phyloP scores from a whole-genome alignment of 2,329 filamentous ascomycete species.

The Botrytis fabae region DNA sequence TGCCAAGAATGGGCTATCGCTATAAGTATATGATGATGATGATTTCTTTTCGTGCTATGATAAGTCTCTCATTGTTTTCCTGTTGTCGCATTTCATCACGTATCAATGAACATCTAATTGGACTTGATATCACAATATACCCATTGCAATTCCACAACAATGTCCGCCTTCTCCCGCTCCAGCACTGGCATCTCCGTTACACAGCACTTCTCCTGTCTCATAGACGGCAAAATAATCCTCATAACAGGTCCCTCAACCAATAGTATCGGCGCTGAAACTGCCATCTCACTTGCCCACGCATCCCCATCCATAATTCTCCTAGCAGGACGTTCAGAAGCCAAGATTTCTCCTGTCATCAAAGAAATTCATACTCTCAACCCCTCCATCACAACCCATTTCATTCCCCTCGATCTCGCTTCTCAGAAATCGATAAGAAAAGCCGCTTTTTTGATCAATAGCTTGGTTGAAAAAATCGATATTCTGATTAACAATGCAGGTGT shows the following conservation, averaged over 20 bases:
- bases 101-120: background rate
- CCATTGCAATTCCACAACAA: background rate
- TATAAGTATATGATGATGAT: background rate
- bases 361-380: constrained; percentile 26
- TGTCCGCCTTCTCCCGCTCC: background rate
- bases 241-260: constrained; percentile 30
- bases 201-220: constrained; percentile 8
- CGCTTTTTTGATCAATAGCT: constrained; percentile 38
- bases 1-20: constrained; percentile 6
- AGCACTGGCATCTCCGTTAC: background rate
- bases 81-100: background rate
- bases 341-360: constrained; percentile 31
- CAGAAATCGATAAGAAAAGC: constrained; percentile 36
- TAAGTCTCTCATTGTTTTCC: background rate
- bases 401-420: constrained; percentile 43
- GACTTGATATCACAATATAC: background rate
- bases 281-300: constrained; percentile 33
- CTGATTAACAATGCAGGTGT: constrained; percentile 48
- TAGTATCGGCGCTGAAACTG: constrained; percentile 29
- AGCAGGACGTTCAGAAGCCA: constrained; percentile 28
- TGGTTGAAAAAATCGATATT: constrained; percentile 43
- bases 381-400: constrained; percentile 24
- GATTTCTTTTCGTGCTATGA: background rate
- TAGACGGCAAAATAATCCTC: constrained; percentile 16
- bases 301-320: constrained; percentile 27